These are phyloP conservation scores for Gastroboletus turbinatus DNA, from an alignment of 1,284 basidiomycete genomes.

Conservation along the genomic window DNA sequence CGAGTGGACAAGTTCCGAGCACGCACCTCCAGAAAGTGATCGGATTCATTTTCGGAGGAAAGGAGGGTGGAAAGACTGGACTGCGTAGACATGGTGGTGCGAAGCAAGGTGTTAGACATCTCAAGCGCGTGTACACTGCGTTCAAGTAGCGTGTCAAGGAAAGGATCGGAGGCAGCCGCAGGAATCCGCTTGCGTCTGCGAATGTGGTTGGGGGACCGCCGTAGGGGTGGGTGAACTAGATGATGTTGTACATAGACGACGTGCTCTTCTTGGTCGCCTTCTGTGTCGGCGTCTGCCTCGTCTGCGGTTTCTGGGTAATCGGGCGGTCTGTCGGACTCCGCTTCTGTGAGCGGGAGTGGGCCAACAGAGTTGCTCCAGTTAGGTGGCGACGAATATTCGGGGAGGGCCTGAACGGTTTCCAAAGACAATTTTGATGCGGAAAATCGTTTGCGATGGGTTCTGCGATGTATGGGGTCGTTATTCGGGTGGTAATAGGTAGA, in stretches of 20 bases:
- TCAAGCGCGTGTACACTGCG: slow-evolving; percentile 81
- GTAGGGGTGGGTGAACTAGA: slow-evolving; percentile 18
- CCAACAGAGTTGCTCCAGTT: slow-evolving; percentile 20
- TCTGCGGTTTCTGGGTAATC: slow-evolving; percentile 75
- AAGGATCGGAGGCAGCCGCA: slow-evolving; percentile 37
- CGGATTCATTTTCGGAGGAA: slow-evolving; percentile 38
- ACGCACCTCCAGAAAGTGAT: slow-evolving; percentile 44
- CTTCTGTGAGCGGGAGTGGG: slow-evolving; percentile 18
- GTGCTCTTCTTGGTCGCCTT: slow-evolving; percentile 29
- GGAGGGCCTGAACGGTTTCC: slow-evolving; percentile 67
- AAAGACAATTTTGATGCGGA: slow-evolving; percentile 61
- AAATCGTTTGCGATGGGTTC: slow-evolving; percentile 52
- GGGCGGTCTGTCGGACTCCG: slow-evolving; percentile 58
- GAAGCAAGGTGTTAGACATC: slow-evolving; percentile 74
- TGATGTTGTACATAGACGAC: slow-evolving; percentile 33
- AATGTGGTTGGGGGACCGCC: slow-evolving; percentile 10
- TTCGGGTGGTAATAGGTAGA: slow-evolving; percentile 12
- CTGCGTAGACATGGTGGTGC: slow-evolving; percentile 70
- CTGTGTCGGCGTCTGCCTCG: slow-evolving; percentile 71
- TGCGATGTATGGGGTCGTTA: slow-evolving; percentile 28
- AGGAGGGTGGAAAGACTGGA: slow-evolving; percentile 53
- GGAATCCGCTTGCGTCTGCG: slow-evolving; percentile 26
- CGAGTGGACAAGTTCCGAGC: slow-evolving; percentile 50
- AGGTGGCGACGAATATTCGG: slow-evolving; percentile 57
- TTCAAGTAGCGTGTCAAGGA: slow-evolving; percentile 72